Base-by-base conservation (phyloP, 75 land plant species). In the Cryptomeria japonica region DNA sequence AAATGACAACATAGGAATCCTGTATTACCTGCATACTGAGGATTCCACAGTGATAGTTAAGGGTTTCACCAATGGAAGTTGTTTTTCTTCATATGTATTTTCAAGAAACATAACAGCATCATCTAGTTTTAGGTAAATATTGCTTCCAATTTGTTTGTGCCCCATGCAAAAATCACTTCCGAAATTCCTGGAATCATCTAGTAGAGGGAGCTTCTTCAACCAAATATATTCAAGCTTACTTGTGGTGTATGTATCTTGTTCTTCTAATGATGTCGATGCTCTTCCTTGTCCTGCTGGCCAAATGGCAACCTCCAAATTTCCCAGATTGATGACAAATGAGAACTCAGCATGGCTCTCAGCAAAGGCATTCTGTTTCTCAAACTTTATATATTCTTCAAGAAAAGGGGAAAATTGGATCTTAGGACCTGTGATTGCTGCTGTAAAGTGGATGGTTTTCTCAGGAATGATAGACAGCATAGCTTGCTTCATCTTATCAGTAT, bases 301-400 rank as follows among this genome's bases (percentile, higher is more conserved):
- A 80, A 80, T 80, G 51, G 84, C 84, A 80, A 44, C 31, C 28
- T 80, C 84, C 46, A 80, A 28, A 80, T 80, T 44, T 80, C 84
- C 84, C 46, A 80, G n/a, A 80, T 80, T 49, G 44, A 80, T 80
- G 84, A 28, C 11, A 80, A 44, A 80, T 28, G 47, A 42, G 42
- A 78, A 78, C 39, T 22, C 42, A 28, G 51, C n/a, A 44, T 80
- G 31, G 31, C 46, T 44, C 22, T 80, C 84, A 80, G 84, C 15
- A 80, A 44, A 31, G 31, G 14, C 47, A 13, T 31, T 80, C n/a
- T 28, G 84, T 47, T 44, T 80, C 47, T 80, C 32, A 80, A 80
- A 19, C 47, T 44, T 80, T 11, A 80, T 10, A 47, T 80, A 44
- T 28, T 80, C 49, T 44, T 42, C 47, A 10, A 32, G 28, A 44